Evolutionary conservation across 169 alveolate genomes (phyloP), one percentile per base, ranked within the genome.

Genomic region (Plasmodium gonderi): DNA sequence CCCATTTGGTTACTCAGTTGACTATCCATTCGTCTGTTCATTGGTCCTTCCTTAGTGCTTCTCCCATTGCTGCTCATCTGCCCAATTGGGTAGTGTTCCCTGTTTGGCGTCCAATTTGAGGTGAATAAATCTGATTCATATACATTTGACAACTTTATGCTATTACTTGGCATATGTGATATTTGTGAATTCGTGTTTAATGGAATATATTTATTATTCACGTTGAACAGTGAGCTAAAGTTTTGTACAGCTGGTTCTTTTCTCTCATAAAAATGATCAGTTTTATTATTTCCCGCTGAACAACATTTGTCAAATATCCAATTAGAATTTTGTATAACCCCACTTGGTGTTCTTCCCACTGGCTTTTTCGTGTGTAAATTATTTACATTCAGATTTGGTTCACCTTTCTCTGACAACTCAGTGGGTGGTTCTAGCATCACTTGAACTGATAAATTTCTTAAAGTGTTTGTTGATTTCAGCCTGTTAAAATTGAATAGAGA

Each of bases 201-300:
- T 68, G 89, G 90, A 33, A 89, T 77, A 89, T 77, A 89, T 68
- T 89, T 89, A 78, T 89, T 89, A 42, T 89, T 68, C 54, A 64
- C 81, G 51, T 89, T 89, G 14, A 89, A 76, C 49, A 89, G 69
- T 17, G 94, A 89, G 51, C 94, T 89, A 47, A 65, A 89, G 47
- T 78, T 68, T 47, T 78, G 89, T 11, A 89, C 26, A 9, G 49
- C 44, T 12, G 94, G 90, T 89, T 89, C 94, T 31, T 76, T 54
- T 77, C 94, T 76, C 69, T 47, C 94, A 49, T 60, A 64, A 4
- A 47, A 44, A 45, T 29, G 26, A 9, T 40, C 29, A 60, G 47
- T 77, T 2, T 47, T 64, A 68, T 68, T 77, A 17, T 36, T 36
- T 23, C 40, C 65, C 38, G 54, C 42, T 23, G 72, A 47, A 64